Conservation (phyloP, 2,329 filamentous ascomycete species). For the Plectosphaerella plurivora region DNA sequence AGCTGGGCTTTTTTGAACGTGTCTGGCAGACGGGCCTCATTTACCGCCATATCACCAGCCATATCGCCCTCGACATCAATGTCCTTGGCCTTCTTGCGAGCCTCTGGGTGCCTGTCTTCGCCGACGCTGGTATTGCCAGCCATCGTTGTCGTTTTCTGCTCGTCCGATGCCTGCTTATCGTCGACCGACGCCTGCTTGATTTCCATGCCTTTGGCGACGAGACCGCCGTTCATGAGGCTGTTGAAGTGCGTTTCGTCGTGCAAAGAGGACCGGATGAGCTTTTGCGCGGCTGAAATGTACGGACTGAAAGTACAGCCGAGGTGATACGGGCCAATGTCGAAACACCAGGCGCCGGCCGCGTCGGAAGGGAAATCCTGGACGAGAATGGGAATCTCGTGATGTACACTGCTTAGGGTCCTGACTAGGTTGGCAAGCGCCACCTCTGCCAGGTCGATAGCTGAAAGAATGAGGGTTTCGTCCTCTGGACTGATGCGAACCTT, state of each 20-base stretch:
- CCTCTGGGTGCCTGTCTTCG: slow-evolving; percentile 17
- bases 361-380: slow-evolving; percentile 60
- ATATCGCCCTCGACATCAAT: slow-evolving; percentile 13
- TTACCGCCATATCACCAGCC: slow-evolving; percentile 9
- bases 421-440: slow-evolving; percentile 53
- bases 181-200: not conserved
- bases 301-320: slow-evolving; percentile 43
- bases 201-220: slow-evolving; percentile 30
- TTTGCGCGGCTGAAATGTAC: slow-evolving; percentile 49
- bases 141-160: slow-evolving; percentile 8
- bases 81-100: slow-evolving; percentile 23
- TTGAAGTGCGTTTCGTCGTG: slow-evolving; percentile 39
- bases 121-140: slow-evolving; percentile 41
- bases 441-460: slow-evolving; percentile 64
- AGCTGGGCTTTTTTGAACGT: slow-evolving; percentile 58
- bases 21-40: slow-evolving; percentile 27
- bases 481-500: slow-evolving; percentile 52
- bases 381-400: slow-evolving; percentile 75
- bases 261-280: slow-evolving; percentile 41
- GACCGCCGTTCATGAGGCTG: slow-evolving; percentile 40
- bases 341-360: slow-evolving; percentile 60
- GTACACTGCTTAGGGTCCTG: slow-evolving; percentile 62
- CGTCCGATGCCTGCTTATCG: not conserved
- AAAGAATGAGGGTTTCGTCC: slow-evolving; percentile 56
- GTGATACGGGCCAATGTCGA: slow-evolving; percentile 50